A percentile compares a stretch with the other conserved stretches of the same genome.
phyloP scores from a whole-genome alignment of 495 filamentous ascomycete genomes.

The Xylaria sp. region DNA sequence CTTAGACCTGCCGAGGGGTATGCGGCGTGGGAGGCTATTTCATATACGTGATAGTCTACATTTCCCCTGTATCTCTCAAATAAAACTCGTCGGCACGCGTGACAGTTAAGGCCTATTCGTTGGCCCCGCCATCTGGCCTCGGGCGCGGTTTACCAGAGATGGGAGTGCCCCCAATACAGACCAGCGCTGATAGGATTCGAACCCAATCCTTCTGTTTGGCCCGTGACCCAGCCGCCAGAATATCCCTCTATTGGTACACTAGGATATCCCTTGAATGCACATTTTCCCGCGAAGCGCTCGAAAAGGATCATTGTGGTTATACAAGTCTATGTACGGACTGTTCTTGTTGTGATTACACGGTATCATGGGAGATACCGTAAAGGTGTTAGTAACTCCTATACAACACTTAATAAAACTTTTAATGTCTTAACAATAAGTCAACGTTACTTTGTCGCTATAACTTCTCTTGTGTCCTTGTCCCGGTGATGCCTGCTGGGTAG shows the following conservation, averaged over 20 bases:
- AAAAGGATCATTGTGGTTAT: neutral
- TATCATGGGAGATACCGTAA: neutral
- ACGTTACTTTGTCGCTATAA: neutral
- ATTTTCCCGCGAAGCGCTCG: neutral
- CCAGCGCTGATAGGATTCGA: neutral
- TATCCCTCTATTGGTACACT: neutral
- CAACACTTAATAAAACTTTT: neutral
- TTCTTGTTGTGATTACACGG: neutral
- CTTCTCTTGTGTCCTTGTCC: neutral
- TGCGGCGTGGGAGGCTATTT: neutral
- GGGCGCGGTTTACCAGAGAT: neutral
- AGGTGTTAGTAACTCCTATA: neutral
- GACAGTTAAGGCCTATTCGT: neutral
- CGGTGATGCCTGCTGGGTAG: neutral
- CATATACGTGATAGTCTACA: neutral
- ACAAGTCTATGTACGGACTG: neutral
- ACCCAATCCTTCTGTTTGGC: neutral
- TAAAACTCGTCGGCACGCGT: neutral
- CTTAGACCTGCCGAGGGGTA: neutral
- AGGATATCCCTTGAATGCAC: neutral
- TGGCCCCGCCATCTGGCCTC: neutral
- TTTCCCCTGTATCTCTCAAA: neutral
- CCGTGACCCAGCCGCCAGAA: neutral
- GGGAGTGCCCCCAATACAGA: neutral
- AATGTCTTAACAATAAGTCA: neutral